These are phyloP conservation scores for Aspergillus piperis DNA, from an alignment of 2,329 filamentous ascomycete species.

Conservation along the genomic window DNA sequence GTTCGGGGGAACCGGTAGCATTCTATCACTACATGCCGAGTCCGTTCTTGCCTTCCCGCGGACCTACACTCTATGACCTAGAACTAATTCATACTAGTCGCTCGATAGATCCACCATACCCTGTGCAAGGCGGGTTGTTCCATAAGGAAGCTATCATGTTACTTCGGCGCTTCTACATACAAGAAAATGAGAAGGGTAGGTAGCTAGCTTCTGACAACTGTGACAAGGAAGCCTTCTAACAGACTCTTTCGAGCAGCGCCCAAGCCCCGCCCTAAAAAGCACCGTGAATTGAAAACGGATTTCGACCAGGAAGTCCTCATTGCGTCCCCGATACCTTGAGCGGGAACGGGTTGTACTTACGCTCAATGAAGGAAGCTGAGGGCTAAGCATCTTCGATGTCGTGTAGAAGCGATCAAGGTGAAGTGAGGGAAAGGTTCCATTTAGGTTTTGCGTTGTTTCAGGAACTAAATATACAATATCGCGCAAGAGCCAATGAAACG, in stretches of 20 bases:
- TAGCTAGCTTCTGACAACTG: background rate
- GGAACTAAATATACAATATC: slow-evolving; percentile 29
- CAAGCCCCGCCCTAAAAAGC: slow-evolving; percentile 65
- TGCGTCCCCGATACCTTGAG: slow-evolving; percentile 1
- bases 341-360: background rate
- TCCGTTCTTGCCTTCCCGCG: slow-evolving; percentile 36
- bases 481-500: slow-evolving; percentile 8
- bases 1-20: slow-evolving; percentile 93
- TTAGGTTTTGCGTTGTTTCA: slow-evolving; percentile 7
- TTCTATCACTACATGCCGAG: slow-evolving; percentile 81
- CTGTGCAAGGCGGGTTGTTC: slow-evolving; percentile 83
- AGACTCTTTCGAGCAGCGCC: slow-evolving; percentile 49
- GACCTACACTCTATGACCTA: background rate
- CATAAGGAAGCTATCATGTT: slow-evolving; percentile 91
- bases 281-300: slow-evolving; percentile 62
- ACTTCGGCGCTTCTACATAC: slow-evolving; percentile 91
- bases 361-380: background rate
- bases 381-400: background rate
- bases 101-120: slow-evolving; percentile 75
- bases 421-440: background rate
- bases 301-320: slow-evolving; percentile 40
- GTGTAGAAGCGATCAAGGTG: background rate
- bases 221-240: background rate
- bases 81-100: slow-evolving; percentile 48
- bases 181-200: slow-evolving; percentile 90